phyloP scores from a whole-genome alignment of 257 asterid genomes.

The Solanum medicagineum region DNA sequence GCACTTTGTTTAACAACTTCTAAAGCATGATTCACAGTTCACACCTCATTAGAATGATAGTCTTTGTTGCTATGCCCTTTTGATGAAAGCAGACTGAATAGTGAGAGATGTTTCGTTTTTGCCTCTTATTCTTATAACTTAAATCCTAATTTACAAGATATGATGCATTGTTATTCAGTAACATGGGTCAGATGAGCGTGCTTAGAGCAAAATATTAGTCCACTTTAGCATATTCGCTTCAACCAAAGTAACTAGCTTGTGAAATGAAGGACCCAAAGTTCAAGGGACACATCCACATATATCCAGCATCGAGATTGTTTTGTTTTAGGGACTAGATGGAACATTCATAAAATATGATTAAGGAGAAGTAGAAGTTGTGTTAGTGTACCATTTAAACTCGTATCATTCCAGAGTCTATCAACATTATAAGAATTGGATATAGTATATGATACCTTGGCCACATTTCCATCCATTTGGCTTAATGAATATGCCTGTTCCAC shows the following conservation, averaged over 20 bases:
- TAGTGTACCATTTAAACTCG: background rate
- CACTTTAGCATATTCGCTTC: background rate
- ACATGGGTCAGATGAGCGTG: background rate
- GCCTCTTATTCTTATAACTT: background rate
- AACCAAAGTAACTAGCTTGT: background rate
- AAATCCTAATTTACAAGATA: background rate
- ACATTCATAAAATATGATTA: background rate
- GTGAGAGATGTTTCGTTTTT: background rate
- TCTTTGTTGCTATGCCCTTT: background rate
- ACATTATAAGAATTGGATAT: background rate
- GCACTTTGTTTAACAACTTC: background rate
- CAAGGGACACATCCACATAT: background rate
- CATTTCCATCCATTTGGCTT: background rate
- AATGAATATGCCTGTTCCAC: background rate
- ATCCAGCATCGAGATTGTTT: background rate
- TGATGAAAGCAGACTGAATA: background rate
- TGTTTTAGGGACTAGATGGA: background rate
- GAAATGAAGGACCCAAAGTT: background rate
- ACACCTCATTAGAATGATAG: background rate
- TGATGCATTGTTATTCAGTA: background rate
- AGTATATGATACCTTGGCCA: background rate
- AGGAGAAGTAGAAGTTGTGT: background rate
- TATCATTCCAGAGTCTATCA: background rate
- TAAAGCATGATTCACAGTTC: background rate
- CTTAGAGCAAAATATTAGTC: background rate